These are phyloP conservation scores for Carex littledalei DNA, from an alignment of 176 grass and related monocot species.

Conservation along the genomic window DNA sequence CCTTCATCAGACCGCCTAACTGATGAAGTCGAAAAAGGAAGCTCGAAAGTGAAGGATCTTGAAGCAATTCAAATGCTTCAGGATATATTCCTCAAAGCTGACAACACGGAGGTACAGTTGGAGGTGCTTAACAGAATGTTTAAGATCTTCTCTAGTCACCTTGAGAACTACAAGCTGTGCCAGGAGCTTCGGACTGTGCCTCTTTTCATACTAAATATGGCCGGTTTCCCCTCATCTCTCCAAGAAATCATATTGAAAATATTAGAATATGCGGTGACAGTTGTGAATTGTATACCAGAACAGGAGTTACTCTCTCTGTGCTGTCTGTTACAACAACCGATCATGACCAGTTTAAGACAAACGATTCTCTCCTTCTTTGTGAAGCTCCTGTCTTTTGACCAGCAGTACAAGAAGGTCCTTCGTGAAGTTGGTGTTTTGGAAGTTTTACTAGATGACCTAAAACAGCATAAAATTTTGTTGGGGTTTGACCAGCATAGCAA, in stretches of 20 bases:
- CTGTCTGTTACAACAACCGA: conserved; percentile 97
- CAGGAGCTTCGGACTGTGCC: conserved; percentile 93
- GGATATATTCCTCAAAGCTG: conserved; percentile 98
- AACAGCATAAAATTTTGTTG: conserved; percentile 83
- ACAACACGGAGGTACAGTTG: conserved; percentile 92
- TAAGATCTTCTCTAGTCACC: conserved; percentile 98
- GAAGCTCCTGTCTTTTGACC: conserved; percentile 97
- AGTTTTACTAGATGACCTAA: conserved; percentile 94
- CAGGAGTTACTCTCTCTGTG: conserved; percentile 96
- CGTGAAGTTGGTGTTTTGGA: conserved; percentile 96
- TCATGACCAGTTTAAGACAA: conserved; percentile 78
- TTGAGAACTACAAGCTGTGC: conserved; percentile 96
- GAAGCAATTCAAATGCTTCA: conserved; percentile 99
- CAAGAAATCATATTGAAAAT: conserved; percentile 99
- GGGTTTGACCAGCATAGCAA: conserved; percentile 64
- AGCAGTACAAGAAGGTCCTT: conserved; percentile 96
- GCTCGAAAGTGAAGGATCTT: conserved; percentile 96
- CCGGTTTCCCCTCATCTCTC: conserved; percentile 87
- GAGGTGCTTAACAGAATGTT: conserved; percentile 99
- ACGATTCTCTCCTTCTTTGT: conserved; percentile 92
- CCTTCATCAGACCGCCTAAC: conserved; percentile 60
- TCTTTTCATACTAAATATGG: conserved; percentile 98
- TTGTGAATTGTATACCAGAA: conserved; percentile 95
- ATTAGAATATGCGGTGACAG: conserved; percentile 95
- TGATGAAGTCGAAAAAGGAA: conserved; percentile 69